Base-by-base conservation (phyloP, 2,329 filamentous ascomycete genomes). In the Clonostachys chloroleuca region DNA sequence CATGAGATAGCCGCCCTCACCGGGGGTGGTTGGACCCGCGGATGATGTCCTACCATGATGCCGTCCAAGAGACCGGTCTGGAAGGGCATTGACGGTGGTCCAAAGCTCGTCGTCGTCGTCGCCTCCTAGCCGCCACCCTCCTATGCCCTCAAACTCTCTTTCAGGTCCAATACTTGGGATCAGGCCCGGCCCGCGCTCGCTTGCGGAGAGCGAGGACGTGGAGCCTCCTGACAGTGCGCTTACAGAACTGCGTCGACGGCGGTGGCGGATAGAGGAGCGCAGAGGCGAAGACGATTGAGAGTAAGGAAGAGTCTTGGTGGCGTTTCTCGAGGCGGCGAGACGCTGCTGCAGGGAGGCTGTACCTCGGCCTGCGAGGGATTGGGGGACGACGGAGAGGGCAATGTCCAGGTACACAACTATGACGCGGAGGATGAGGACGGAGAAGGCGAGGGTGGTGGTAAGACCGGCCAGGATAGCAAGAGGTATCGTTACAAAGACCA, bases 351-450 rank as follows among this genome's bases (percentile, higher is more conserved):
- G 9, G 49, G 54, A 59, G 45, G 53, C 58, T 18, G 60, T 65
- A 39, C 56, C 56, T 44, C 66, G 62, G 50, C 69, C 67, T 46
- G 69, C 65, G 30, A 86, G 62, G 51, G 78, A 77, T 45, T 78
- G 77, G 6, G 77, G 75, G 3, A 86, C 58, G 5, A 85, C 68
- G 8, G 78, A 79, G 17, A 81, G 62, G 40, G 72, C 76, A 45
- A 87, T 70, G 56, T 87, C 82, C 50, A 85, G 64, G 58, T 86
- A 87, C 47, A 86, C 76, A 45, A 85, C 59, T 42, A 77, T 67
- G 20, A 84, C 75, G 20, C 83, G 76, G 51, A 84, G 65, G 57
- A 80, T 73, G 43, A 88, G 74, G 35, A 85, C 70, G 36, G 77
- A 70, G 52, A 84, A 78, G 37, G 84, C 81, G 43, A 86, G 54